phyloP scores from a whole-genome alignment of 2,329 filamentous ascomycete genomes.

The Blastomyces silverae region DNA sequence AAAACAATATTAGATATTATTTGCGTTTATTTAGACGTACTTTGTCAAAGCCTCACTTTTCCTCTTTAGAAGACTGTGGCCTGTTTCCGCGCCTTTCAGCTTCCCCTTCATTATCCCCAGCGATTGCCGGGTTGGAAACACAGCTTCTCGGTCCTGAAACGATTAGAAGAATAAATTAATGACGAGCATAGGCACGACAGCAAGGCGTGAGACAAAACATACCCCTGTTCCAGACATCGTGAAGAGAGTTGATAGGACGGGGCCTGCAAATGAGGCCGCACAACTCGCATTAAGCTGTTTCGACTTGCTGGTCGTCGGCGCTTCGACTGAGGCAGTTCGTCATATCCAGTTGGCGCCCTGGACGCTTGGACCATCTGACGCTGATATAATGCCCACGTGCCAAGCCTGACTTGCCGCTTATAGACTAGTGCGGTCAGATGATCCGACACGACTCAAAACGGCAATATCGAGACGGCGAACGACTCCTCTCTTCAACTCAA shows the following conservation, averaged over 20 bases:
- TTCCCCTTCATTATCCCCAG: conserved; percentile 96
- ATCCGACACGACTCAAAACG: conserved; percentile 5
- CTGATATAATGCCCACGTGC: not conserved
- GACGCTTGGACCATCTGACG: conserved; percentile 21
- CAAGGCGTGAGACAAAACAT: conserved; percentile 20
- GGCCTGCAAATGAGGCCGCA: conserved; percentile 6
- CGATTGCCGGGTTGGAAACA: conserved; percentile 97
- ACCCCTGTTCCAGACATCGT: conserved; percentile 41
- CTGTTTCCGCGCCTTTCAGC: conserved; percentile 85
- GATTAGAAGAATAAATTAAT: conserved; percentile 21
- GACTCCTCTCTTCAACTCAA: conserved; percentile 12
- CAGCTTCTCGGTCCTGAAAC: conserved; percentile 78
- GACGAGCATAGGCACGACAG: conserved; percentile 19
- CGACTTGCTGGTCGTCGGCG: not conserved
- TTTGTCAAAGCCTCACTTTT: conserved; percentile 98
- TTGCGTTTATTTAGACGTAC: conserved; percentile 53
- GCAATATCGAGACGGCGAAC: conserved; percentile 16
- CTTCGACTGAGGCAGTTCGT: conserved; percentile 7
- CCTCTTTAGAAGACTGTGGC: conserved; percentile 89
- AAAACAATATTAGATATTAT: not conserved
- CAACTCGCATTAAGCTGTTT: conserved; percentile 10
- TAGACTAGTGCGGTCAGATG: conserved; percentile 9
- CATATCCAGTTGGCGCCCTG: conserved; percentile 14
- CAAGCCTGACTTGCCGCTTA: not conserved
- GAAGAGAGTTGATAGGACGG: conserved; percentile 12